phyloP scores from a whole-genome alignment of 163 green algal genomes.

The Scenedesmus sp. region DNA sequence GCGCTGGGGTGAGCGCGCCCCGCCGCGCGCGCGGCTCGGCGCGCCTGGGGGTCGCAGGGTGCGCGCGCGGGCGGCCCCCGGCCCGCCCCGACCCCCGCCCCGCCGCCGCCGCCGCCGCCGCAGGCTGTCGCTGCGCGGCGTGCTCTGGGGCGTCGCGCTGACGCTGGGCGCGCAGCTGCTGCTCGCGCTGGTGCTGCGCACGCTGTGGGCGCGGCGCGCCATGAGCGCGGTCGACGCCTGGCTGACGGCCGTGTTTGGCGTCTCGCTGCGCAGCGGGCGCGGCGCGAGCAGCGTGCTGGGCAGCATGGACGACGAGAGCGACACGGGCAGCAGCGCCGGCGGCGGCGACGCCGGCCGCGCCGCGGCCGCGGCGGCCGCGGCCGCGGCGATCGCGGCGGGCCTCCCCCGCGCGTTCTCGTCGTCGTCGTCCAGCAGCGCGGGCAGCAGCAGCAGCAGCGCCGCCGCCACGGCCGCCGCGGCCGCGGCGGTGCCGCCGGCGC shows the following conservation, averaged over 20 bases:
- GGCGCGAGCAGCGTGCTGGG: background rate
- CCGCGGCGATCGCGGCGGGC: no score
- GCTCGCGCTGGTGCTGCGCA: slow-evolving; percentile 37
- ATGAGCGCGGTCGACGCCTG: slow-evolving; percentile 22
- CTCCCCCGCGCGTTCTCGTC: background rate
- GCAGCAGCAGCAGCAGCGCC: slow-evolving; percentile 11
- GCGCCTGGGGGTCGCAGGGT: no score
- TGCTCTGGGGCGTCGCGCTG: slow-evolving; percentile 20
- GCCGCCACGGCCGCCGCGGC: background rate
- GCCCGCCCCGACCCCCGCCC: no score
- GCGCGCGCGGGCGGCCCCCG: no score
- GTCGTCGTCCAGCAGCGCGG: background rate
- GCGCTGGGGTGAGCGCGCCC: slow-evolving; percentile 5
- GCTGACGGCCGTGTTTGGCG: slow-evolving; percentile 26
- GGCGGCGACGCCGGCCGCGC: no score
- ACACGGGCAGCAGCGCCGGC: no score
- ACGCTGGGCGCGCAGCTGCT: slow-evolving; percentile 41
- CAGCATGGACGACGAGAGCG: no score
- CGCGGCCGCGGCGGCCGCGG: slow-evolving; percentile 3
- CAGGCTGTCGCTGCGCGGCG: slow-evolving; percentile 14
- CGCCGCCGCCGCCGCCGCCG: background rate
- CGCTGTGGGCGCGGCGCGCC: slow-evolving; percentile 16
- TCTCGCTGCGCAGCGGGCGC: slow-evolving; percentile 13
- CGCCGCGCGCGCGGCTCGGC: no score
- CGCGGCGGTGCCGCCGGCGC: background rate